These are phyloP conservation scores for Sanguinoderma infundibulare DNA, from an alignment of 1,284 basidiomycete genomes.

Conservation along the genomic window DNA sequence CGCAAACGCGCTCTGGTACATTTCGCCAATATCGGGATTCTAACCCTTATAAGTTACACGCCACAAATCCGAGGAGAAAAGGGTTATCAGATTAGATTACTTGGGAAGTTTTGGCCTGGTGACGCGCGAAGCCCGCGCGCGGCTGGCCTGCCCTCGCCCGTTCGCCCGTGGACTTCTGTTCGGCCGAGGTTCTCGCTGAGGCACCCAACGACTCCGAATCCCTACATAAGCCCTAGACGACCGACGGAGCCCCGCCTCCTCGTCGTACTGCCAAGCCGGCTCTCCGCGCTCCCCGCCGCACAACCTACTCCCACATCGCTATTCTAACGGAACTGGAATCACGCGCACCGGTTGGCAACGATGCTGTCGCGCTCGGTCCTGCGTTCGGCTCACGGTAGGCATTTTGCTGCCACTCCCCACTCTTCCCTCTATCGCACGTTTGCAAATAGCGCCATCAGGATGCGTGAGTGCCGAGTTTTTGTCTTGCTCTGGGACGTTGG, in stretches of 20 bases:
- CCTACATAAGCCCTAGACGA: background rate
- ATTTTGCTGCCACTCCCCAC: slow-evolving; percentile 4
- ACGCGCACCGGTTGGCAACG: too few species aligned
- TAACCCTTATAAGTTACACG: too few species aligned
- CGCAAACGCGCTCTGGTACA: background rate
- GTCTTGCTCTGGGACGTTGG: background rate
- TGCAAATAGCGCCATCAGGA: slow-evolving; percentile 31
- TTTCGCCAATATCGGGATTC: too few species aligned
- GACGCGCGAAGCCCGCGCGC: background rate
- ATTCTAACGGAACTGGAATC: background rate
- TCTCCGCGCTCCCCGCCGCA: background rate
- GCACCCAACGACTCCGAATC: background rate
- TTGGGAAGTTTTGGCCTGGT: slow-evolving; percentile 7
- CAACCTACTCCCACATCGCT: background rate
- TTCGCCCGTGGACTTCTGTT: slow-evolving; percentile 10
- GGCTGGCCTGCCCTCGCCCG: slow-evolving; percentile 4
- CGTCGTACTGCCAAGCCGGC: background rate
- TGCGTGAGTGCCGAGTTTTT: slow-evolving; percentile 36
- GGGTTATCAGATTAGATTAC: slow-evolving; percentile 23
- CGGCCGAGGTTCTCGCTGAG: slow-evolving; percentile 25
- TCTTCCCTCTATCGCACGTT: slow-evolving; percentile 31
- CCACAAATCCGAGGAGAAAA: too few species aligned
- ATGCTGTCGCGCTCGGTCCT: slow-evolving; percentile 25
- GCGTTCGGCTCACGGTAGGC: slow-evolving; percentile 18
- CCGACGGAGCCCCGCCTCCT: background rate